These are phyloP conservation scores for Rhododendron ferrugineum DNA, from an alignment of 148 eudicot species.

Conservation along the genomic window DNA sequence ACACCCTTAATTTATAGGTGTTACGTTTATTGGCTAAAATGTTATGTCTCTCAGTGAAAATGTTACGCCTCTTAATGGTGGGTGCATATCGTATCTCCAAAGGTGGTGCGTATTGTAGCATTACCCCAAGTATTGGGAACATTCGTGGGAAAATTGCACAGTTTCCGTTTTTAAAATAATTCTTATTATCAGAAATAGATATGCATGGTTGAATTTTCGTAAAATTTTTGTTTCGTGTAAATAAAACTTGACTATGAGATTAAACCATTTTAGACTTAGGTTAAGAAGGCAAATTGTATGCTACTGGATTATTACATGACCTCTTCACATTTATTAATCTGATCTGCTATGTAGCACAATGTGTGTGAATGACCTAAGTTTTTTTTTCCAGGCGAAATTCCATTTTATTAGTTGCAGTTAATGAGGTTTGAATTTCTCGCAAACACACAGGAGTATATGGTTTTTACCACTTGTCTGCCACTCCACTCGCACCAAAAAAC, in stretches of 20 bases:
- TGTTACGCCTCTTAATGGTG: no score
- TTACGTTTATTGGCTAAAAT: no score
- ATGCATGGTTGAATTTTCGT: no score
- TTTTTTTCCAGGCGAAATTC: neutral
- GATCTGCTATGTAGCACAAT: neutral
- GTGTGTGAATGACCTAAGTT: neutral
- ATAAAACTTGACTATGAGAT: neutral
- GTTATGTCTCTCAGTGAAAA: no score
- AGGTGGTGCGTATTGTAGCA: no score
- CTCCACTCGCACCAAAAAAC: no score
- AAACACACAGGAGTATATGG: no score
- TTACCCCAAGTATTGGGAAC: no score
- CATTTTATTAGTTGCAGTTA: neutral
- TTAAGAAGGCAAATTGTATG: neutral
- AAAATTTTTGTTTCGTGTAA: neutral
- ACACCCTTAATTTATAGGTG: no score
- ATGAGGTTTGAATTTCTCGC: neutral
- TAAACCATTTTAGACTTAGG: neutral
- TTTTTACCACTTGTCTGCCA: neutral
- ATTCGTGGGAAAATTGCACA: neutral
- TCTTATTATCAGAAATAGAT: no score
- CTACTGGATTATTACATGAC: neutral
- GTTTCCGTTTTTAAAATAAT: neutral
- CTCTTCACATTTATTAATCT: neutral
- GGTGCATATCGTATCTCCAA: no score